Percentiles rank a stretch among this genome's conserved stretches.
Conservation (phyloP, 2,329 filamentous ascomycete genomes). For the Mycocentrospora acerina region DNA sequence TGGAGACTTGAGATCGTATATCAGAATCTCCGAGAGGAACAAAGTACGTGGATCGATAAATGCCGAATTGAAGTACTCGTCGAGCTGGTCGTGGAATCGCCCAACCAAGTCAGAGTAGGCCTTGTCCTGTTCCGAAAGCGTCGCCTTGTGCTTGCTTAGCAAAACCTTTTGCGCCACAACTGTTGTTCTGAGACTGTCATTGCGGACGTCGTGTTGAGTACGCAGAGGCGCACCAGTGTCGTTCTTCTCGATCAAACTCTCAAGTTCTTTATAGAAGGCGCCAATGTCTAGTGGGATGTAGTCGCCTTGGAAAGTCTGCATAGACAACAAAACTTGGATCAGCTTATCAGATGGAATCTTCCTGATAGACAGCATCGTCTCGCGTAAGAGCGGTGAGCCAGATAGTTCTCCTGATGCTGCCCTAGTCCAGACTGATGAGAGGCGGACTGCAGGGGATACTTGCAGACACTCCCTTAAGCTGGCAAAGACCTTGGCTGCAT, state of each 20-base stretch:
- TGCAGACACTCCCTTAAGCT: slow-evolving; percentile 43
- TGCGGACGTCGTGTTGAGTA: slow-evolving; percentile 73
- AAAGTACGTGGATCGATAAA: slow-evolving; percentile 55
- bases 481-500: slow-evolving; percentile 37
- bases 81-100: slow-evolving; percentile 54
- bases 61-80: slow-evolving; percentile 47
- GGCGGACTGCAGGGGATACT: slow-evolving; percentile 36
- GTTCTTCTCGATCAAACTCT: slow-evolving; percentile 25
- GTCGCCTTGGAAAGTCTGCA: slow-evolving; percentile 22
- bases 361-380: slow-evolving; percentile 60
- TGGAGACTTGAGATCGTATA: slow-evolving; percentile 71
- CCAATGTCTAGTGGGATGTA: slow-evolving; percentile 23
- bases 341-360: slow-evolving; percentile 60
- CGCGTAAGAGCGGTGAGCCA: slow-evolving; percentile 53
- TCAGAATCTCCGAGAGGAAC: slow-evolving; percentile 70
- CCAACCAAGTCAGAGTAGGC: slow-evolving; percentile 69
- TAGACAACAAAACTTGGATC: slow-evolving; percentile 44
- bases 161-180: slow-evolving; percentile 81
- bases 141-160: slow-evolving; percentile 71
- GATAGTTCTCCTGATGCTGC: slow-evolving; percentile 60
- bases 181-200: slow-evolving; percentile 71
- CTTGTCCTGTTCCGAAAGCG: slow-evolving; percentile 69
- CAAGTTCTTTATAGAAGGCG: slow-evolving; percentile 38
- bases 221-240: slow-evolving; percentile 53
- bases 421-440: slow-evolving; percentile 60